Evolutionary conservation across 345 rosid genomes (phyloP).

Genomic region (Lumnitzera racemosa): DNA sequence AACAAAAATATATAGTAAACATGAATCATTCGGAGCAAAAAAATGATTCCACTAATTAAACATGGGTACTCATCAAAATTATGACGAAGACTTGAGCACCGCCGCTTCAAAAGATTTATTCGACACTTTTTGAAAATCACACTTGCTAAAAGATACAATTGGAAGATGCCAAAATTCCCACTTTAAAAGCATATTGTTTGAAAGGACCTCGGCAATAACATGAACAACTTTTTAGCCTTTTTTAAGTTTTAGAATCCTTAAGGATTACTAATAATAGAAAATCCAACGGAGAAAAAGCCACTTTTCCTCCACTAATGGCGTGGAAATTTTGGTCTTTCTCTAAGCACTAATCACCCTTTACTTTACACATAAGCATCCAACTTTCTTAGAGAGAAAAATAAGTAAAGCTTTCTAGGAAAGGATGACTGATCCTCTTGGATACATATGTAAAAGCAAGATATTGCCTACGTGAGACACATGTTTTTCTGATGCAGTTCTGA

Average conservation of each 20-base stretch:
- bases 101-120: not conserved
- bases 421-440: constrained; percentile 31
- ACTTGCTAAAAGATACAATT: constrained; percentile 7
- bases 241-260: constrained; percentile 26
- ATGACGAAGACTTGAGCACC: too few species aligned
- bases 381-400: constrained; percentile 15
- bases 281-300: constrained; percentile 27
- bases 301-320: constrained; percentile 22
- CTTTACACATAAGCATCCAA: constrained; percentile 42
- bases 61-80: too few species aligned
- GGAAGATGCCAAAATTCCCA: constrained; percentile 28
- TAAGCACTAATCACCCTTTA: constrained; percentile 20
- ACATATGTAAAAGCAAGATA: constrained; percentile 19
- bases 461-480: constrained; percentile 29
- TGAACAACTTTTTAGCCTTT: constrained; percentile 9
- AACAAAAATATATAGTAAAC: too few species aligned
- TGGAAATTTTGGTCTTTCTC: constrained; percentile 27
- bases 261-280: constrained; percentile 25
- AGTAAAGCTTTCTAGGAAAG: constrained; percentile 11
- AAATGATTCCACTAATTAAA: too few species aligned
- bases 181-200: constrained; percentile 23
- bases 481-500: constrained; percentile 14
- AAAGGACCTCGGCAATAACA: constrained; percentile 20
- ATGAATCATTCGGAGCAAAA: too few species aligned
- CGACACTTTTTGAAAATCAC: not conserved